A percentile compares a stretch with the other conserved stretches of the same genome.
These are phyloP conservation scores for Metschnikowia chrysomelidarum DNA, from an alignment of 805 yeast genomes.

Conservation along the genomic window DNA sequence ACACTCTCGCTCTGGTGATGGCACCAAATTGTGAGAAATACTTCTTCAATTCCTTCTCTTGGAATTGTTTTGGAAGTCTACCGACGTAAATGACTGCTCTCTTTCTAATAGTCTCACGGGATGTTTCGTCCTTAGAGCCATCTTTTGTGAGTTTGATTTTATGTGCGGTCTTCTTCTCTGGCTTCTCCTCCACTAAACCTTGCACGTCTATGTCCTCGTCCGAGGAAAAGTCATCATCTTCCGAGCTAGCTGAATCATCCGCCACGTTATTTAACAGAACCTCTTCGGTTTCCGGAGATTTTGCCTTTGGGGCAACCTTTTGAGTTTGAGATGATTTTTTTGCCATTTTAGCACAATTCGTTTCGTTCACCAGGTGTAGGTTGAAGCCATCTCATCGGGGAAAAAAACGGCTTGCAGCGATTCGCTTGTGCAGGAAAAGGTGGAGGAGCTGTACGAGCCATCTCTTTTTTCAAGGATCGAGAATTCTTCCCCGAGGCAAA, in stretches of 20 bases:
- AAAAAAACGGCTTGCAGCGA: conserved; percentile 7
- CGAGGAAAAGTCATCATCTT: conserved; percentile 12
- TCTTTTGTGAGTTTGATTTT: conserved; percentile 21
- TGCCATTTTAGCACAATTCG: conserved; percentile 24
- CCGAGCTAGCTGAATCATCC: conserved; percentile 11
- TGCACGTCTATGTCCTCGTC: conserved; percentile 17
- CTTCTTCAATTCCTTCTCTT: conserved; percentile 72
- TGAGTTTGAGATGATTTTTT: conserved; percentile 18
- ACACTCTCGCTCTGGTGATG: conserved; percentile 71
- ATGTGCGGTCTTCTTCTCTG: conserved; percentile 19
- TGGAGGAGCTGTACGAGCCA: not conserved
- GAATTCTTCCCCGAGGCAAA: too few relatives aligned
- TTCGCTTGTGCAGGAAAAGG: conserved; percentile 15
- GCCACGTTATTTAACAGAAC: conserved; percentile 6
- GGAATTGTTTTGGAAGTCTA: conserved; percentile 88
- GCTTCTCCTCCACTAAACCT: conserved; percentile 11
- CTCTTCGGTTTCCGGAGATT: conserved; percentile 1
- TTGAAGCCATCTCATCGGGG: conserved; percentile 16
- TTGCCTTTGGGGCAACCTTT: conserved; percentile 13
- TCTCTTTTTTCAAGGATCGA: too few relatives aligned
- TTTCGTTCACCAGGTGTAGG: not conserved
- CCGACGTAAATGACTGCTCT: conserved; percentile 85
- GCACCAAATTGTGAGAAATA: conserved; percentile 92
- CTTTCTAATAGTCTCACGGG: conserved; percentile 17
- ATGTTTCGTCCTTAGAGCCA: conserved; percentile 22